Base-by-base conservation (phyloP, 169 alveolate genomes). In the Plasmodium berghei region DNA sequence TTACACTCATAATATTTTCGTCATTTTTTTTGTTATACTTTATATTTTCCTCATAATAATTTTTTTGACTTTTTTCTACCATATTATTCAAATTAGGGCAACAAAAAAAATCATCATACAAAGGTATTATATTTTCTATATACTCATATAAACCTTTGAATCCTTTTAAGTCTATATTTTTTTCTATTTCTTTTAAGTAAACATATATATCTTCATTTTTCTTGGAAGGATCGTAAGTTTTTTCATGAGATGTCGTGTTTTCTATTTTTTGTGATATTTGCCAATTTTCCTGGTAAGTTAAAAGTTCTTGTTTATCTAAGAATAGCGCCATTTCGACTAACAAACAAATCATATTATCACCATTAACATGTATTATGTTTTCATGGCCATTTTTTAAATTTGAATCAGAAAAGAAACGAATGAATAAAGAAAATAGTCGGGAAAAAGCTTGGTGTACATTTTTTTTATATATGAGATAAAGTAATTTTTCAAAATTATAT, bases 261-360 rank as follows among this genome's bases (percentile, higher is more conserved):
- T 34, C 42, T 0, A 34, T 34, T 34, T 34, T 34, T 0, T 34
- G 42, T 4, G 42, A 34, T 34, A 2, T 34, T 34, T 34, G 42
- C 0, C 0, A 34, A 34, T 34, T 34, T 34, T 34, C 42, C 3
- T 34, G 42, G 0, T 0, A 34, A 34, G 8, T 3, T 34, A 34
- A 34, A 34, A 34, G 0, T 16, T 77, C 20, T 18, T 26, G 22
- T 55, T 77, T 62, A 58, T 77, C 89, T 28, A 77, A 5, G 26
- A 63, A 77, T 49, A 77, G 66, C 0, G 89, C 77, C 89, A 77
- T 77, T 77, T 77, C 89, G 9, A 77, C 89, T 28, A 77, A 14
- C 6, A 77, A 48, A 14, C 52, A 48, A 22, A 77, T 75, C n/a
- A 77, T 18, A 26, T 77, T 77, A 64, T 77, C 89, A 26, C 64